Conservation (phyloP, 441 rosid genomes). For the Raphanus hybrid region DNA sequence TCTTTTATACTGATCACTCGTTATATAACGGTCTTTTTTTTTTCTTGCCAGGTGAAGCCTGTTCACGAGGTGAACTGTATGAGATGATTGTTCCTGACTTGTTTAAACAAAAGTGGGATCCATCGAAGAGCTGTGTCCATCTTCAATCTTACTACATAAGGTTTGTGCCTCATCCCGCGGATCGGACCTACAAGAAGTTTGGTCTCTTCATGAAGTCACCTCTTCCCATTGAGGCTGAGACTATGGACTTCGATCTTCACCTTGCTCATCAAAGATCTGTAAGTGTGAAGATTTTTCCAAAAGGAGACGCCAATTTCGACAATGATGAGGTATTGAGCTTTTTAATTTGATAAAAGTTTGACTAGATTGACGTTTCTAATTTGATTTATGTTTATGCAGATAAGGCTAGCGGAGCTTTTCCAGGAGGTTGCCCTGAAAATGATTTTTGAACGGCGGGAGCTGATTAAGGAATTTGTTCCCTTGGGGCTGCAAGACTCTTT, state of each 20-base stretch:
- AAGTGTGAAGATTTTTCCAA: conserved; percentile 63
- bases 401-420: conserved; percentile 65
- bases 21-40: conserved; percentile 26
- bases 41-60: conserved; percentile 54
- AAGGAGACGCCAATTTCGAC: conserved; percentile 51
- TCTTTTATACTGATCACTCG: conserved; percentile 22
- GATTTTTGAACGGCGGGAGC: conserved; percentile 72
- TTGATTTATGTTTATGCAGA: conserved; percentile 53
- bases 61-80: conserved; percentile 65
- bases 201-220: conserved; percentile 81
- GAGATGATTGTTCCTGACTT: conserved; percentile 82
- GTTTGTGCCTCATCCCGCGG: conserved; percentile 78
- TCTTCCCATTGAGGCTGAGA: conserved; percentile 84
- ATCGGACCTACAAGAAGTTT: conserved; percentile 79
- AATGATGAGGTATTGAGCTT: conserved; percentile 63
- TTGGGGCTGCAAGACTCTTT: conserved; percentile 54
- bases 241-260: conserved; percentile 84
- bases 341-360: conserved; percentile 11
- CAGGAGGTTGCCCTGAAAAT: conserved; percentile 88
- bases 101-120: conserved; percentile 69
- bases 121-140: conserved; percentile 45
- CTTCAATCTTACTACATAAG: conserved; percentile 66
- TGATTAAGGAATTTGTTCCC: conserved; percentile 59
- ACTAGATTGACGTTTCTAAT: conserved; percentile 32
- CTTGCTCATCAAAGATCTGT: conserved; percentile 88